These are phyloP conservation scores for Thozetella sp. DNA, from an alignment of 495 filamentous ascomycete species.

Conservation along the genomic window DNA sequence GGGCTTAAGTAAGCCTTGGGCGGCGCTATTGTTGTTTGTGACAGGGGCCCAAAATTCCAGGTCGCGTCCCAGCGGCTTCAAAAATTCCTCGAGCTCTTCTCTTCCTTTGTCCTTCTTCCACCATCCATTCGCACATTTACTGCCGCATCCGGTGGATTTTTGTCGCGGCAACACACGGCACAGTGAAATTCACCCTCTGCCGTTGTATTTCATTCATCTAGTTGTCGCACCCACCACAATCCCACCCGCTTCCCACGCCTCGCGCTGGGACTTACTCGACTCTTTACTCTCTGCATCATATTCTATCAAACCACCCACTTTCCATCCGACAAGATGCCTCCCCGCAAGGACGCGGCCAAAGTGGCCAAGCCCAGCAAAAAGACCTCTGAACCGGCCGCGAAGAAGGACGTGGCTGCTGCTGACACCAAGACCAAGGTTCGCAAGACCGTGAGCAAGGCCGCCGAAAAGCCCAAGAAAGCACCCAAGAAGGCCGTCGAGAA, in stretches of 20 bases:
- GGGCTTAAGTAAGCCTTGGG: too few relatives aligned
- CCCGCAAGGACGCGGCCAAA: constrained; percentile 19
- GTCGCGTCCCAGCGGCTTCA: background rate
- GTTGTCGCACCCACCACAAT: too few relatives aligned
- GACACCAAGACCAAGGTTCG: constrained; percentile 1
- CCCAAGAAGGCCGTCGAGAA: constrained; percentile 21
- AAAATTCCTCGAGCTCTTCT: constrained; percentile 16
- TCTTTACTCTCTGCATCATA: background rate
- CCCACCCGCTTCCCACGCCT: too few relatives aligned
- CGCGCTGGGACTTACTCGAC: too few relatives aligned
- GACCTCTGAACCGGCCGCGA: background rate
- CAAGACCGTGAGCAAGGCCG: background rate
- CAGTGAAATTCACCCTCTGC: too few relatives aligned
- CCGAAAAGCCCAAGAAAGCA: constrained; percentile 24
- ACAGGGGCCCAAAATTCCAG: background rate
- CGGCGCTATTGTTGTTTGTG: too few relatives aligned
- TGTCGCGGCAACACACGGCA: background rate
- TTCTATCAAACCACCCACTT: constrained; percentile 10
- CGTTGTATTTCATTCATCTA: too few relatives aligned
- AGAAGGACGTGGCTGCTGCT: constrained; percentile 3
- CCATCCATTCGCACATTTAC: constrained; percentile 6
- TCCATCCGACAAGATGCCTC: constrained; percentile 13
- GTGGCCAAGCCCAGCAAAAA: constrained; percentile 5
- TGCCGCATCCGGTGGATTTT: constrained; percentile 2
- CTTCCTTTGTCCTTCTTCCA: constrained; percentile 8